A percentile compares a stretch with the other conserved stretches of the same genome.
phyloP scores from a whole-genome alignment of 2,329 filamentous ascomycete genomes.

The Parascedosporium putredinis region DNA sequence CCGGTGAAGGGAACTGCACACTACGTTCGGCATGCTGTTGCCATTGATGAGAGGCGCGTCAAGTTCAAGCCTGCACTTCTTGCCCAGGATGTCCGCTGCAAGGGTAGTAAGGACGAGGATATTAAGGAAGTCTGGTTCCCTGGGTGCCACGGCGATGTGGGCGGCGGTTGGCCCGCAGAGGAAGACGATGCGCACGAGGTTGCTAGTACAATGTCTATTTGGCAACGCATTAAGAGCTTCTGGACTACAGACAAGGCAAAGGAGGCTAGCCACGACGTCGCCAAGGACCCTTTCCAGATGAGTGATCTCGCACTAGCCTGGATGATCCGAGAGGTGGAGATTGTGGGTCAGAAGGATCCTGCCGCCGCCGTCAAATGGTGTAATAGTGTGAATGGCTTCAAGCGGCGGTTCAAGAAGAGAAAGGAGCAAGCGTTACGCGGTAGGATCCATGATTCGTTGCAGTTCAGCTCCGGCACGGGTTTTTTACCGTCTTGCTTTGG shows the following conservation, averaged over 20 bases:
- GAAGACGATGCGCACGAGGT: slow-evolving; percentile 33
- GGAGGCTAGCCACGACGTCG: slow-evolving; percentile 16
- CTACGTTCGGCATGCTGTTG: slow-evolving; percentile 40
- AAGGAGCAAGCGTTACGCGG: slow-evolving; percentile 22
- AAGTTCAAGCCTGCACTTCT: slow-evolving; percentile 44
- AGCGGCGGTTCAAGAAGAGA: slow-evolving; percentile 18
- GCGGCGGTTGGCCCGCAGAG: slow-evolving; percentile 55
- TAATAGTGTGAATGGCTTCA: slow-evolving; percentile 21
- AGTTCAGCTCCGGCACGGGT: slow-evolving; percentile 24
- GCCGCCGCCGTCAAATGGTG: slow-evolving; percentile 25
- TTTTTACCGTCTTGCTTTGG: slow-evolving; percentile 31
- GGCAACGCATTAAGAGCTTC: slow-evolving; percentile 25
- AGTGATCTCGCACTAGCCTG: slow-evolving; percentile 60
- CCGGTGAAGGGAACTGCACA: slow-evolving; percentile 29
- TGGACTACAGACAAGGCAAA: slow-evolving; percentile 24
- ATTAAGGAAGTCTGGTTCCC: slow-evolving; percentile 76
- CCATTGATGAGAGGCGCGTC: slow-evolving; percentile 41
- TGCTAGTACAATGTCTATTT: slow-evolving; percentile 39
- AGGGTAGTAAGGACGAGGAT: slow-evolving; percentile 15
- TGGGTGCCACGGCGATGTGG: slow-evolving; percentile 68
- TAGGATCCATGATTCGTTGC: slow-evolving; percentile 27
- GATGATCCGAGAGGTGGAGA: slow-evolving; percentile 49
- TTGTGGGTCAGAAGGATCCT: slow-evolving; percentile 22
- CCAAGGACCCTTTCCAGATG: slow-evolving; percentile 28
- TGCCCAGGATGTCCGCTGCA: slow-evolving; percentile 25